phyloP scores from a whole-genome alignment of 345 rosid genomes.

The Leavenworthia alabamica region DNA sequence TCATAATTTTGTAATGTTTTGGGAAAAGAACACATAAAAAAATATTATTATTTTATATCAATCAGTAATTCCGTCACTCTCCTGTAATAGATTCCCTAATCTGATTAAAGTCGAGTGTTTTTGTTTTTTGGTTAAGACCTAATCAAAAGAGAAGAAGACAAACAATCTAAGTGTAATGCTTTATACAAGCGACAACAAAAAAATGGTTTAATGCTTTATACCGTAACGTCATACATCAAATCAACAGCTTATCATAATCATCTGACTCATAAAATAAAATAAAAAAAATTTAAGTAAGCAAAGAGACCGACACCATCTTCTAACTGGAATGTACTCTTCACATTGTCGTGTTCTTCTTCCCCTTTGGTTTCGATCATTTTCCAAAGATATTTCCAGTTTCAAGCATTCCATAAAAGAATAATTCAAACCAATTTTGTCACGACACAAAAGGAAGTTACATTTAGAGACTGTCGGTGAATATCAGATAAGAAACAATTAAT shows the following conservation, averaged over 20 bases:
- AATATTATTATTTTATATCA: not conserved
- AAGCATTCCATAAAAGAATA: not conserved
- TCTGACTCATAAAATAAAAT: not conserved
- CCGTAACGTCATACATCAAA: not conserved
- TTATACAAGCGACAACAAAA: no score
- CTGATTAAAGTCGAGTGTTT: not conserved
- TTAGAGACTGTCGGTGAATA: slow-evolving; percentile 13
- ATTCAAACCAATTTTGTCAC: not conserved
- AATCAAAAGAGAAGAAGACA: slow-evolving; percentile 12
- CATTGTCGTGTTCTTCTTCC: slow-evolving; percentile 17
- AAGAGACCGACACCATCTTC: slow-evolving; percentile 18
- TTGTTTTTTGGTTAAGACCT: slow-evolving; percentile 15
- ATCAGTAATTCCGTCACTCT: not conserved
- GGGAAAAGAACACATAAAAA: no score
- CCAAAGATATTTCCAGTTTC: not conserved
- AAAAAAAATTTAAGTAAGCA: slow-evolving; percentile 18
- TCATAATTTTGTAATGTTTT: no score
- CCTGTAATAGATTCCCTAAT: not conserved
- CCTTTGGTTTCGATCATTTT: slow-evolving; percentile 9
- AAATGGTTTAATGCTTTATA: not conserved
- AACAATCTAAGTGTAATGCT: not conserved
- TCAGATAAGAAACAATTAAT: not conserved
- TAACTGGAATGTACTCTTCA: not conserved
- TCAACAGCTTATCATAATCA: not conserved
- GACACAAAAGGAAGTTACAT: not conserved